These are phyloP conservation scores for Cryphonectria naterciae DNA, from an alignment of 2,329 filamentous ascomycete species.

Conservation along the genomic window DNA sequence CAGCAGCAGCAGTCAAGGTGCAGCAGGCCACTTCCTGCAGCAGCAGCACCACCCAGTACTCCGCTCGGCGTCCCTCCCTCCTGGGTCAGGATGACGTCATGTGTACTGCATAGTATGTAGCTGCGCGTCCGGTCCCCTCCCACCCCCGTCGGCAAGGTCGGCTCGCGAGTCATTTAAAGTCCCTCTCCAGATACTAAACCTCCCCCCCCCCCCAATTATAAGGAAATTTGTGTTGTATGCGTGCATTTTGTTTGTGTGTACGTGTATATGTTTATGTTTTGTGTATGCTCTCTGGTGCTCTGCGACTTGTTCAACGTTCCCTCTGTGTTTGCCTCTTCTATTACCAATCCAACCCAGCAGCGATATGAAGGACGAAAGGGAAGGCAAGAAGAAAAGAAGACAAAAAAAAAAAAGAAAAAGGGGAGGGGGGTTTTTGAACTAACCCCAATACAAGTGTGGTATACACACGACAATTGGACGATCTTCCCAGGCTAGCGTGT, in stretches of 20 bases:
- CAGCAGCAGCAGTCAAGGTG: not conserved
- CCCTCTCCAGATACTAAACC: not conserved
- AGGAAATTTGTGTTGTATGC: not conserved
- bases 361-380: no score
- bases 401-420: no score
- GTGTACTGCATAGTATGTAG: not conserved
- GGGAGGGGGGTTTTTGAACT: no score
- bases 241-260: not conserved
- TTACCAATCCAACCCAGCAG: no score
- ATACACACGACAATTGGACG: not conserved
- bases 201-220: no score
- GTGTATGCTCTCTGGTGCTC: no score
- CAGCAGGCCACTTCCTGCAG: not conserved
- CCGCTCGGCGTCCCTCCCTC: not conserved
- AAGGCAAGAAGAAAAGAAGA: no score
- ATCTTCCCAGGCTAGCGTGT: not conserved
- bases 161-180: conserved; percentile 3
- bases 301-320: not conserved
- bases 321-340: not conserved
- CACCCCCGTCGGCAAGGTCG: conserved; percentile 8
- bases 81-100: conserved; percentile 9
- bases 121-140: not conserved
- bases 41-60: not conserved
- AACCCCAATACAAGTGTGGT: no score
- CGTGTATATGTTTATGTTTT: not conserved